These are phyloP conservation scores for Gaillardinia entomophila DNA, from an alignment of 805 yeast species.

Conservation along the genomic window DNA sequence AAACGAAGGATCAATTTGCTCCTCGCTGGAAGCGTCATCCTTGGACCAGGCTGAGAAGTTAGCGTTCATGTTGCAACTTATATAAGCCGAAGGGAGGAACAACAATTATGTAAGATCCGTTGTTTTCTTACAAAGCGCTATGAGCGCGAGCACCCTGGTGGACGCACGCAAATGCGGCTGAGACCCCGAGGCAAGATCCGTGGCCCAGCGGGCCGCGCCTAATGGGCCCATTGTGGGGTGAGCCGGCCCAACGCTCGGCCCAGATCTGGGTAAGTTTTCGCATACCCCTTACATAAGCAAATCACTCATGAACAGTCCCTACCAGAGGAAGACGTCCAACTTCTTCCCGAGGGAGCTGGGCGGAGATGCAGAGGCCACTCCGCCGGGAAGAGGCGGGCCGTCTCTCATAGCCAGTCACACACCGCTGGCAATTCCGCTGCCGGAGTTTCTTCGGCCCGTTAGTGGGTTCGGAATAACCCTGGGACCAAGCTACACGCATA, in stretches of 20 bases:
- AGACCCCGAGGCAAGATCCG: no score
- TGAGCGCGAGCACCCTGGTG: background rate
- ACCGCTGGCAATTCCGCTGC: background rate
- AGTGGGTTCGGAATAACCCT: background rate
- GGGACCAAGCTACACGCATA: background rate
- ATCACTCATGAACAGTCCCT: background rate
- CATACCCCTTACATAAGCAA: no score
- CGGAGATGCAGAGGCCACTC: background rate
- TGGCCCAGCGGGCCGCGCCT: no score
- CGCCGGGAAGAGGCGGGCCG: no score
- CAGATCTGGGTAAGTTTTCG: no score
- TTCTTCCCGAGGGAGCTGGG: constrained; percentile 2
- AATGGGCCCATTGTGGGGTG: no score
- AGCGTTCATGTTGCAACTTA: constrained; percentile 12
- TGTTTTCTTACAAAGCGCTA: constrained; percentile 8
- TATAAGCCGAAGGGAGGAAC: background rate
- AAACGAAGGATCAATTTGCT: constrained; percentile 27
- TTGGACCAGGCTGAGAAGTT: constrained; percentile 18
- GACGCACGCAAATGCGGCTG: background rate
- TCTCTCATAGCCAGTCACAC: background rate
- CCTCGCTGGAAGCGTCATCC: constrained; percentile 15
- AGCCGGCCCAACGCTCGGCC: no score
- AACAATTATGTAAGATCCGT: constrained; percentile 7
- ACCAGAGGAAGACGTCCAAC: constrained; percentile 2
- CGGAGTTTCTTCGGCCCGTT: background rate